Conservation (phyloP, 2,329 filamentous ascomycete genomes). For the Aspergillus neoniger region DNA sequence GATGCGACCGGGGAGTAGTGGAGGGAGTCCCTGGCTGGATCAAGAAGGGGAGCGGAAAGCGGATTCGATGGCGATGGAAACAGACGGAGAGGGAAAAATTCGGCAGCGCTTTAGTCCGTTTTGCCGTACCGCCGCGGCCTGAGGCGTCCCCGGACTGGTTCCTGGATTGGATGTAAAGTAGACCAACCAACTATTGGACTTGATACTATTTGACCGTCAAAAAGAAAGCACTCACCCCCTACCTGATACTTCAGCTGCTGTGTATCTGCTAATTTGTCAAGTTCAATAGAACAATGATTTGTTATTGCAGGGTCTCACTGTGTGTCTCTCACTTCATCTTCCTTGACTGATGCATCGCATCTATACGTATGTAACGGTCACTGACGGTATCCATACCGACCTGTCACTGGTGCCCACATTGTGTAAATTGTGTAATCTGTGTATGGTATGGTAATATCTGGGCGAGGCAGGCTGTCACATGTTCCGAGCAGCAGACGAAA, state of each 20-base stretch:
- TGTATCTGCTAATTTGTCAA: no score
- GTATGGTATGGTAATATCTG: background rate
- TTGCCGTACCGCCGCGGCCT: background rate
- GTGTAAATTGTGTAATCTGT: background rate
- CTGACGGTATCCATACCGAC: background rate
- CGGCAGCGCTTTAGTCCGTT: slow-evolving; percentile 18
- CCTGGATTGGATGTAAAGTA: background rate
- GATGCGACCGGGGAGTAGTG: background rate
- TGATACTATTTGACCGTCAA: no score
- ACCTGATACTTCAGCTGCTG: no score
- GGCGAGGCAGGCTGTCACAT: slow-evolving; percentile 18
- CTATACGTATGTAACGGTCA: no score
- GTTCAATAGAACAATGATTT: no score
- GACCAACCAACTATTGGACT: no score
- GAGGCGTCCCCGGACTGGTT: background rate
- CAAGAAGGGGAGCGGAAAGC: slow-evolving; percentile 1
- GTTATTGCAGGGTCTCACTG: no score
- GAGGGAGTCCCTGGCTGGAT: background rate
- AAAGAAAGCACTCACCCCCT: no score
- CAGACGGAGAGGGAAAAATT: slow-evolving; percentile 25
- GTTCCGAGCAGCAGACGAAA: slow-evolving; percentile 21
- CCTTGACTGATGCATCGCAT: no score
- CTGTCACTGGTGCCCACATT: background rate
- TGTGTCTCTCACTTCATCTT: no score
- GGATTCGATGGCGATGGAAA: slow-evolving; percentile 18